Evolutionary conservation across 352 stramenopile genomes (phyloP).

Genomic region (Phytopythium mirpurense): DNA sequence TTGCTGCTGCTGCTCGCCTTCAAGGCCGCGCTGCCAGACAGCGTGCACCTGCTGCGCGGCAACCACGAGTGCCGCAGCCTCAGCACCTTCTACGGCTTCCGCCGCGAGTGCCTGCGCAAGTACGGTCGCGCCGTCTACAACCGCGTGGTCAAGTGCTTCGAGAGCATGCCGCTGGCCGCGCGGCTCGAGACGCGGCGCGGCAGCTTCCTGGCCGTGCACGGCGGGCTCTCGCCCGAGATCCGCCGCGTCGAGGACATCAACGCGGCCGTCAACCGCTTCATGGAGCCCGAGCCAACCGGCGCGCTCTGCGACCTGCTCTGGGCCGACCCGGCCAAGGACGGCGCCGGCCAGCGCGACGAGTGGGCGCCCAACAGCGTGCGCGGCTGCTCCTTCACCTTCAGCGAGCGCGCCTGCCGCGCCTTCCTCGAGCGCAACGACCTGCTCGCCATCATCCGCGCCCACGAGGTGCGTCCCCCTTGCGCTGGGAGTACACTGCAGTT

Average conservation of each 20-base stretch:
- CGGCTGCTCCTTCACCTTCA: conserved; percentile 83
- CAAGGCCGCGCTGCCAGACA: conserved; percentile 98
- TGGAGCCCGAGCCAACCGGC: conserved; percentile 77
- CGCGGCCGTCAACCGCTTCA: conserved; percentile 61
- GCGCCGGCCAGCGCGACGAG: conserved; percentile 26
- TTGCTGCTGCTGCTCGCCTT: conserved; percentile 96
- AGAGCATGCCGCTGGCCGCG: conserved; percentile 72
- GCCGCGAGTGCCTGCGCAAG: conserved; percentile 94
- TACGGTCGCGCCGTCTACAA: conserved; percentile 79
- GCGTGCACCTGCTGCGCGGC: conserved; percentile 97
- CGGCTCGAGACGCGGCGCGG: conserved; percentile 55
- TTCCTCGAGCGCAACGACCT: conserved; percentile 68
- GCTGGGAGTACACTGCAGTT: neutral
- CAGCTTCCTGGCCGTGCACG: conserved; percentile 65
- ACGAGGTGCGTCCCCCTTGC: conserved; percentile 28
- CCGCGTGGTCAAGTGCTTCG: conserved; percentile 79
- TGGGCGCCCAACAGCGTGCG: conserved; percentile 65
- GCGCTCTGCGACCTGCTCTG: conserved; percentile 99
- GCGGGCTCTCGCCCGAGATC: conserved; percentile 71
- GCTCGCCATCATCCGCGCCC: conserved; percentile 66
- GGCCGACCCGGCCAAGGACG: conserved; percentile 96
- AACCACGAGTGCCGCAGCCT: conserved; percentile 99
- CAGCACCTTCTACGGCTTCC: conserved; percentile 99
- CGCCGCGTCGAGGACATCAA: conserved; percentile 73
- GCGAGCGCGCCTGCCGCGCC: conserved; percentile 46